Evolutionary conservation across 805 yeast species (phyloP).

Genomic region (Starmera amethionina): DNA sequence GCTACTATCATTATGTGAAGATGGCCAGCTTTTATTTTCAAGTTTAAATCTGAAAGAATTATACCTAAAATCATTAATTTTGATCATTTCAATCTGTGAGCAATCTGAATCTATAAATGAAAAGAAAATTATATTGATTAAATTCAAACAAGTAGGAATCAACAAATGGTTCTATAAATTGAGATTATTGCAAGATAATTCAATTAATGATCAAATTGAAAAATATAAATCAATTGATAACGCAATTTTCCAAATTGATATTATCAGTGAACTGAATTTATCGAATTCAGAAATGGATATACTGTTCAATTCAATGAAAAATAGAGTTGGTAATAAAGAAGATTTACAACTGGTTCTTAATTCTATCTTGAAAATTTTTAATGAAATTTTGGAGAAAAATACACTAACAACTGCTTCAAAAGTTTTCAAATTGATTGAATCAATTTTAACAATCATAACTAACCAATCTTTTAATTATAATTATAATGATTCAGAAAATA

Average conservation of each 20-base stretch:
- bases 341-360: conserved; percentile 57
- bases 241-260: conserved; percentile 6
- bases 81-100: conserved; percentile 15
- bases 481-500: conserved; percentile 30
- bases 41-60: conserved; percentile 11
- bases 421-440: conserved; percentile 44
- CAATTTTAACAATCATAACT: conserved; percentile 20
- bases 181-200: conserved; percentile 30
- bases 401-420: conserved; percentile 34
- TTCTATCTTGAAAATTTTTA: conserved; percentile 45
- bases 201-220: conserved; percentile 16
- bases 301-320: conserved; percentile 6
- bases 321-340: conserved; percentile 32
- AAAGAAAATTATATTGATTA: conserved; percentile 14
- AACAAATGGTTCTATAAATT: conserved; percentile 22
- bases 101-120: conserved; percentile 17
- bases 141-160: conserved; percentile 30
- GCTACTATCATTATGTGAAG: conserved; percentile 5
- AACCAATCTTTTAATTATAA: conserved; percentile 36
- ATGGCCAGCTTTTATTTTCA: conserved; percentile 11
- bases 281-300: conserved; percentile 7
- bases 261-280: conserved; percentile 18
- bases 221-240: conserved; percentile 11
- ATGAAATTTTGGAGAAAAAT: conserved; percentile 35
- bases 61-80: conserved; percentile 10